Conservation (phyloP, 495 filamentous ascomycete species). For the Hypoxylon trugodes region DNA sequence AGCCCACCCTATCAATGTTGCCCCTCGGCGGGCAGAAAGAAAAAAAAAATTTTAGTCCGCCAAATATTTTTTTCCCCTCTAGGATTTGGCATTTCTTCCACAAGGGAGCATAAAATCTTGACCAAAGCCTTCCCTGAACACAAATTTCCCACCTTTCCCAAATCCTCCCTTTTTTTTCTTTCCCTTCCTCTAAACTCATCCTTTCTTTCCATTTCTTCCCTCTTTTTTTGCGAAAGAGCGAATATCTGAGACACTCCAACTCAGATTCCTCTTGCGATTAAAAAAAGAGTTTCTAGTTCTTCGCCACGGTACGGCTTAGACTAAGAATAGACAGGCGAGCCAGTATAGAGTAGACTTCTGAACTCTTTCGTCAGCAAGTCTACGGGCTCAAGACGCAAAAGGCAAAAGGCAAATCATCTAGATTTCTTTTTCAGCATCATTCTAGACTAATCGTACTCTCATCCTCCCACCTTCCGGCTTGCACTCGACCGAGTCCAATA, state of each 20-base stretch:
- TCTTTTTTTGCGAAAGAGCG: conserved; percentile 36
- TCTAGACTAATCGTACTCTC: conserved; percentile 10
- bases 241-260: conserved; percentile 40
- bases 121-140: conserved; percentile 26
- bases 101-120: conserved; percentile 36
- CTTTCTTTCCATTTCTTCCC: conserved; percentile 29
- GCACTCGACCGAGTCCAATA: conserved; percentile 11
- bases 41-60: conserved; percentile 24
- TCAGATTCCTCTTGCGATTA: conserved; percentile 29
- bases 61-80: conserved; percentile 20
- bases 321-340: conserved; percentile 32
- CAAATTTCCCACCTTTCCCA: conserved; percentile 7
- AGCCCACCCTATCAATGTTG: conserved; percentile 33
- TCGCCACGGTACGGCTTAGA: conserved; percentile 30
- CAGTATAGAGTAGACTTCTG: conserved; percentile 39
- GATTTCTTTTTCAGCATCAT: conserved; percentile 14
- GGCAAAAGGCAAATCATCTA: conserved; percentile 6
- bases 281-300: conserved; percentile 24
- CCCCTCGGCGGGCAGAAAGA: conserved; percentile 29
- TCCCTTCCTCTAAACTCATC: conserved; percentile 18
- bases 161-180: conserved; percentile 14
- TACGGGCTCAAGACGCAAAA: conserved; percentile 17
- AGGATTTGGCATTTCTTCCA: conserved; percentile 9
- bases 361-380: conserved; percentile 27
- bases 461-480: neutral